Evolutionary conservation across 2,329 filamentous ascomycete species (phyloP).

Genomic region (Alternaria metachromatica): DNA sequence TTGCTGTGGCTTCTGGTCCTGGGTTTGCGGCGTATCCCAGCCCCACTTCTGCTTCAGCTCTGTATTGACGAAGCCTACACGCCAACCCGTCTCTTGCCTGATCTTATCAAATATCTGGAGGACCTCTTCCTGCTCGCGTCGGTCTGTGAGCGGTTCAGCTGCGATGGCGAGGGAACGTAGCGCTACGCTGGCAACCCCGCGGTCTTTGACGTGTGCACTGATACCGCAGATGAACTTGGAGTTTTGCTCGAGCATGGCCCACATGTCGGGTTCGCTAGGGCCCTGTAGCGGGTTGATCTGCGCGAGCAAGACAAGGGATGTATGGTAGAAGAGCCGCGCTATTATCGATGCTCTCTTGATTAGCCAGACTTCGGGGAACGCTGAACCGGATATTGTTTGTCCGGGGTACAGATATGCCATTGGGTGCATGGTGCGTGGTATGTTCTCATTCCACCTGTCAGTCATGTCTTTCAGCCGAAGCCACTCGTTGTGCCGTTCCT

Average conservation of each 20-base stretch:
- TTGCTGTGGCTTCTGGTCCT: conserved; percentile 47
- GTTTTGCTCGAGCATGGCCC: conserved; percentile 72
- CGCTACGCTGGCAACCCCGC: conserved; percentile 78
- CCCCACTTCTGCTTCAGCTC: conserved; percentile 81
- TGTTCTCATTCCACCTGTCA: conserved; percentile 78
- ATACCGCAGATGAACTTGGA: conserved; percentile 89
- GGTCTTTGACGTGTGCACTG: conserved; percentile 81
- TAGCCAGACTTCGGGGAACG: conserved; percentile 89
- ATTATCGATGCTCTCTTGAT: conserved; percentile 83
- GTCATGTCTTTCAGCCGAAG: conserved; percentile 78
- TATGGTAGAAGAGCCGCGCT: conserved; percentile 87
- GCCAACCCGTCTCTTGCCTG: conserved; percentile 78
- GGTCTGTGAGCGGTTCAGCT: conserved; percentile 72
- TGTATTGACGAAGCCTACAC: conserved; percentile 72
- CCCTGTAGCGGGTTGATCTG: conserved; percentile 77
- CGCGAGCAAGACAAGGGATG: conserved; percentile 78
- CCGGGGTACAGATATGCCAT: conserved; percentile 76
- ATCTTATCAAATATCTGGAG: conserved; percentile 78
- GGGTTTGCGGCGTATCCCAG: conserved; percentile 60
- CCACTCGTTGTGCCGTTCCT: conserved; percentile 78
- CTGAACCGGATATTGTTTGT: conserved; percentile 71
- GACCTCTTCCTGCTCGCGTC: conserved; percentile 80
- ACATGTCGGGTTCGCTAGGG: conserved; percentile 70
- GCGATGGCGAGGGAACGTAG: conserved; percentile 81
- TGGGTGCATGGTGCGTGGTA: conserved; percentile 86